These are phyloP conservation scores for Centaurea solstitialis DNA, from an alignment of 129 eudicot species.

Conservation along the genomic window DNA sequence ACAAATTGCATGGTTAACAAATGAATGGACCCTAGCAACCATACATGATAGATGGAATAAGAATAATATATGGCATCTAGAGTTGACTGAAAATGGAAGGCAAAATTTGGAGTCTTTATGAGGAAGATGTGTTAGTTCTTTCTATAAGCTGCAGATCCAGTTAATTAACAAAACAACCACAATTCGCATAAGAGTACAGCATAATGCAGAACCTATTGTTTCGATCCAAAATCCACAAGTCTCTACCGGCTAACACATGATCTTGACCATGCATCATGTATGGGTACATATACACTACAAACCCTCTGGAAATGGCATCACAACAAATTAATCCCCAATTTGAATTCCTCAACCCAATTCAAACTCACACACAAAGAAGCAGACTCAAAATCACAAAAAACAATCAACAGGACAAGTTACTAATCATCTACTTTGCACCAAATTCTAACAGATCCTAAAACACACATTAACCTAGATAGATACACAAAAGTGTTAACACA, in stretches of 20 bases:
- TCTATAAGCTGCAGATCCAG: neutral
- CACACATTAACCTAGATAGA: neutral
- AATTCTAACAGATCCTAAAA: neutral
- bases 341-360: neutral
- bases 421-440: neutral
- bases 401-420: neutral
- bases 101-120: neutral
- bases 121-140: neutral
- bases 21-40: no score
- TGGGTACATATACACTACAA: neutral
- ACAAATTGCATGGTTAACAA: no score
- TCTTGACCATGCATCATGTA: neutral
- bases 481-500: neutral
- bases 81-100: constrained; percentile 2
- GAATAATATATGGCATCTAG: neutral
- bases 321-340: neutral
- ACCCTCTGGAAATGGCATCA: neutral
- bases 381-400: neutral
- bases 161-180: neutral
- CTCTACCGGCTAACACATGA: neutral
- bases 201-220: neutral
- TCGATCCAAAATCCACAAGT: neutral
- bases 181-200: neutral
- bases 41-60: neutral
- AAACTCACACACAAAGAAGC: neutral